These are phyloP conservation scores for Coemansia sp. DNA, from an alignment of 192 early-diverging fungal genomes.

Conservation along the genomic window DNA sequence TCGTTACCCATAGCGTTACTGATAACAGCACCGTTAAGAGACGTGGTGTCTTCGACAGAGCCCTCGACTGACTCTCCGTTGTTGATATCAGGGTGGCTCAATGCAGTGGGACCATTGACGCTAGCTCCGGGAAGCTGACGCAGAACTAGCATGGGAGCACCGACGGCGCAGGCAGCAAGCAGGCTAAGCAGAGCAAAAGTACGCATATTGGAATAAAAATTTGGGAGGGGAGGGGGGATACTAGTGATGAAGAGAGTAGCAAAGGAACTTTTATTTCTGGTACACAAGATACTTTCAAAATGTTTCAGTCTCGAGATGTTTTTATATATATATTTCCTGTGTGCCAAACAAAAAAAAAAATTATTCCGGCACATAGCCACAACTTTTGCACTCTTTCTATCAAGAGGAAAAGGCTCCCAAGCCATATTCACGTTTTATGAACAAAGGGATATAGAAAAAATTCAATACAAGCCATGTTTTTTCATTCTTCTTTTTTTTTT, in stretches of 20 bases:
- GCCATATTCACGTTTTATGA: not conserved
- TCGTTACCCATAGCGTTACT: constrained; percentile 32
- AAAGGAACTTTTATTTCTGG: not conserved
- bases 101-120: constrained; percentile 48
- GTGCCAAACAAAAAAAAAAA: not conserved
- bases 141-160: not conserved
- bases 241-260: not conserved
- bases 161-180: constrained; percentile 26
- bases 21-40: constrained; percentile 40
- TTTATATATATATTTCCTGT: not conserved
- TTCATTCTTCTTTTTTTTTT: not conserved
- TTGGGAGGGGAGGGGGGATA: not conserved
- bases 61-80: constrained; percentile 41
- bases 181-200: constrained; percentile 28
- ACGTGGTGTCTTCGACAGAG: constrained; percentile 29
- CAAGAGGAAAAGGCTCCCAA: not conserved
- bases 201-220: constrained; percentile 22
- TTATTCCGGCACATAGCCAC: not conserved
- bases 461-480: constrained; percentile 5
- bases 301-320: not conserved
- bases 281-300: not conserved
- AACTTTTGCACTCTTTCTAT: not conserved
- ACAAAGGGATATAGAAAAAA: not conserved
- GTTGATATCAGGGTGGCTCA: constrained; percentile 41
- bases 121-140: constrained; percentile 33